Conservation (phyloP, 352 stramenopile genomes). For the Hyaloperonospora brassicae region DNA sequence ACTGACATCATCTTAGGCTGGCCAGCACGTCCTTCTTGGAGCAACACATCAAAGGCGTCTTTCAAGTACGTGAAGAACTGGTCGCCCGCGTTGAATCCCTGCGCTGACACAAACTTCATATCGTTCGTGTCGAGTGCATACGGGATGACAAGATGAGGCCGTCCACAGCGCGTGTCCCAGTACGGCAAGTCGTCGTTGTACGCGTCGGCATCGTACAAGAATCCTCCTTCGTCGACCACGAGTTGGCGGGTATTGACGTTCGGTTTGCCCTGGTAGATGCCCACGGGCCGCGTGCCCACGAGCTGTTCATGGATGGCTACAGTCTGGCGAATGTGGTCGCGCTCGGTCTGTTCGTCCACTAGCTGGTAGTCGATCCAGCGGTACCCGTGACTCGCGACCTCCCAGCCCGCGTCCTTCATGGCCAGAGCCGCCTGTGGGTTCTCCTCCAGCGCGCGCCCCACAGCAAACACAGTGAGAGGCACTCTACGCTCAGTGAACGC, state of each 20-base stretch:
- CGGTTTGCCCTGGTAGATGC: slow-evolving; percentile 95
- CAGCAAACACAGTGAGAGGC: slow-evolving; percentile 90
- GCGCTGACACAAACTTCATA: slow-evolving; percentile 91
- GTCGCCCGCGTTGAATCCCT: slow-evolving; percentile 88
- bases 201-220: slow-evolving; percentile 93
- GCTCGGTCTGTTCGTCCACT: slow-evolving; percentile 86
- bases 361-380: slow-evolving; percentile 95
- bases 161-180: slow-evolving; percentile 86
- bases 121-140: slow-evolving; percentile 95
- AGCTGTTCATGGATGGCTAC: slow-evolving; percentile 89
- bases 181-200: slow-evolving; percentile 95
- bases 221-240: slow-evolving; percentile 89
- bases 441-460: slow-evolving; percentile 91
- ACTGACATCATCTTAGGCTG: slow-evolving; percentile 94
- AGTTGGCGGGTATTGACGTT: slow-evolving; percentile 88
- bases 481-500: slow-evolving; percentile 85
- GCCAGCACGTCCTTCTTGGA: slow-evolving; percentile 85
- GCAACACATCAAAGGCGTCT: slow-evolving; percentile 77
- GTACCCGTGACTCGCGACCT: slow-evolving; percentile 91
- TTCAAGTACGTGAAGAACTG: slow-evolving; percentile 94
- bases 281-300: slow-evolving; percentile 83
- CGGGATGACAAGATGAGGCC: slow-evolving; percentile 91
- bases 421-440: slow-evolving; percentile 85
- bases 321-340: slow-evolving; percentile 88
- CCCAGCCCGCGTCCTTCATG: slow-evolving; percentile 90